Base-by-base conservation (phyloP, 1,284 basidiomycete genomes). In the Apiotrichum mycotoxinovorans region DNA sequence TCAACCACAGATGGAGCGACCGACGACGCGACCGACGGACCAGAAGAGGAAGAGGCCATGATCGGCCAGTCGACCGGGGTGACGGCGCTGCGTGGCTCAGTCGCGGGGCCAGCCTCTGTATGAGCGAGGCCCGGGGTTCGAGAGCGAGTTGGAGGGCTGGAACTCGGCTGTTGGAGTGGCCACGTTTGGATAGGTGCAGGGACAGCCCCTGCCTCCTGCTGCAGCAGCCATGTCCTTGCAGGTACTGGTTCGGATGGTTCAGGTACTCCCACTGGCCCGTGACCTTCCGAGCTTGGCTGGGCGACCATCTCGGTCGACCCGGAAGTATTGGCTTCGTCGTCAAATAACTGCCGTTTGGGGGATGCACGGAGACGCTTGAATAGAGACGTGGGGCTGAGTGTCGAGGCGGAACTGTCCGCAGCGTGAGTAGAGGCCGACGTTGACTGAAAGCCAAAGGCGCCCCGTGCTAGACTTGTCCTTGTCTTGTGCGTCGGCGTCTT, bases 51-150 rank as follows among this genome's bases (percentile, higher is more conserved):
- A 12, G 7, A 12, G 30, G 30, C 8, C 12, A 30, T 23, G 3
- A 48, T 20, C 12, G 46, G 46, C 46, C 46, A 48, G 34, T 48
- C 27, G 22, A 48, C 30, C 1, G 46, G 46, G 11, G 46, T 48
- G 2, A 48, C 46, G 11, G 46, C 46, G 46, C 46, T 48, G 33
- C 46, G 46, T 3, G 18, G 44, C 8, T 46, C 4, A 12, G 18
- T 12, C 4, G 27, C 9, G 7, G 18, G 27, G 3, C 2, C 17
- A 4, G 26, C 43, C 10, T 44, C 23, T 7, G 27, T n/a, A 26
- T 41, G 20, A n/a, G 20, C 12, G 40, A 37, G 14, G 9, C 22
- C 40, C 10, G 40, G 40, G 20, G n/a, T 41, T 10, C 10, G 20
- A 9, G 20, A 11, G 2, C 40, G n/a, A 20, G 9, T 20, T 4